Evolutionary conservation across 768 basidiomycete genomes (phyloP).

Genomic region (Auricularia heimuer): DNA sequence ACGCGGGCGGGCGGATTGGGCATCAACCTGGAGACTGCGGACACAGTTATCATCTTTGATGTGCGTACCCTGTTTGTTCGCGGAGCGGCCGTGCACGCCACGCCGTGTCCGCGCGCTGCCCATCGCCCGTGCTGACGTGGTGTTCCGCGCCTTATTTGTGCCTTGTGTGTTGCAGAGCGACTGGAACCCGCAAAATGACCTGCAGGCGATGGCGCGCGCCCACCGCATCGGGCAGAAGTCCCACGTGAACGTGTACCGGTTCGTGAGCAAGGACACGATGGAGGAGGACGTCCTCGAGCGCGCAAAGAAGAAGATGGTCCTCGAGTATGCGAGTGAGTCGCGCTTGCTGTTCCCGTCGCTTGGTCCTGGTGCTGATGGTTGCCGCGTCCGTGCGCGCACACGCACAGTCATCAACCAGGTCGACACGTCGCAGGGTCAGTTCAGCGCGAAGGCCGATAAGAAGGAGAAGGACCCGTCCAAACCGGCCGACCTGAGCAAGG

Average conservation of each 20-base stretch:
- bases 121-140: constrained; percentile 1
- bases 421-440: constrained; percentile 96
- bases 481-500: constrained; percentile 82
- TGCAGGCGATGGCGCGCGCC: constrained; percentile 98
- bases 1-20: constrained; percentile 96
- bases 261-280: constrained; percentile 98
- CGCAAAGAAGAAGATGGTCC: constrained; percentile 98
- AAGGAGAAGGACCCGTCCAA: constrained; percentile 59
- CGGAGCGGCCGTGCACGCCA: constrained; percentile 11
- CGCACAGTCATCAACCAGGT: constrained; percentile 96
- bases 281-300: constrained; percentile 97
- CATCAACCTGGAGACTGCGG: constrained; percentile 96
- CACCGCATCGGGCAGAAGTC: constrained; percentile 98
- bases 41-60: constrained; percentile 99
- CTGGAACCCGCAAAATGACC: constrained; percentile 97
- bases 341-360: neutral
- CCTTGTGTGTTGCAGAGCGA: constrained; percentile 53
- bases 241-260: constrained; percentile 96
- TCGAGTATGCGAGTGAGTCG: constrained; percentile 94
- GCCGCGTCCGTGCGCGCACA: neutral
- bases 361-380: neutral
- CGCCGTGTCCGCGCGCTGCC: constrained; percentile 14
- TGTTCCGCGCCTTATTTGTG: neutral
- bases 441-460: constrained; percentile 64
- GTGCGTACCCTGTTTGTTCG: constrained; percentile 35